These are phyloP conservation scores for Populus simonii DNA, from an alignment of 345 rosid genomes.

Conservation along the genomic window DNA sequence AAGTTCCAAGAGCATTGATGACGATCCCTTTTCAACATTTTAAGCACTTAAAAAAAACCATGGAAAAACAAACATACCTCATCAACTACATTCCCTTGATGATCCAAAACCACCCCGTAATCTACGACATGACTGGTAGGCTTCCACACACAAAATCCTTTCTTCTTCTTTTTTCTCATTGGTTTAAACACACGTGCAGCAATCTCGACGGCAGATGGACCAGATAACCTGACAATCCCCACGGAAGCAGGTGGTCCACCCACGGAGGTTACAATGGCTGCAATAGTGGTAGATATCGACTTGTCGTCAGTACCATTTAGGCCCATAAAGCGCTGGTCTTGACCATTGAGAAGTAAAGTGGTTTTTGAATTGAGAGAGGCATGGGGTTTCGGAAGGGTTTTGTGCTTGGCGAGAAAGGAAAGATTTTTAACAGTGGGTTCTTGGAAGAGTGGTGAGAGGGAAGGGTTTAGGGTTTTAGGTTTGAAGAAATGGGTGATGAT, in stretches of 20 bases:
- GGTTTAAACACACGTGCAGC: slow-evolving; percentile 60
- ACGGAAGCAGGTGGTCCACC: slow-evolving; percentile 87
- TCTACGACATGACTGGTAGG: slow-evolving; percentile 84
- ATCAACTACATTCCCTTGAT: slow-evolving; percentile 55
- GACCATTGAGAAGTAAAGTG: slow-evolving; percentile 16
- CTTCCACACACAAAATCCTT: slow-evolving; percentile 41
- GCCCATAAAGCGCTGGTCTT: slow-evolving; percentile 57
- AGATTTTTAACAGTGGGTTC: slow-evolving; percentile 20
- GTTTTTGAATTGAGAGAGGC: slow-evolving; percentile 33
- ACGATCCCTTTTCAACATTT: no score
- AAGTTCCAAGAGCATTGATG: neutral
- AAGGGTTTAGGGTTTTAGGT: slow-evolving; percentile 8
- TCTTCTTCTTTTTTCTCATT: slow-evolving; percentile 37
- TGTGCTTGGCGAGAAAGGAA: slow-evolving; percentile 31
- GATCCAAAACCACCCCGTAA: slow-evolving; percentile 74
- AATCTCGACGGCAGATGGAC: slow-evolving; percentile 63
- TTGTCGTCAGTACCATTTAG: slow-evolving; percentile 22
- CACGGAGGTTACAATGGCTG: slow-evolving; percentile 73
- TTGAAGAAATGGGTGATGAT: slow-evolving; percentile 29
- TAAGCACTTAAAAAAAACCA: neutral
- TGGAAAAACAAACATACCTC: slow-evolving; percentile 45
- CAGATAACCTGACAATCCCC: slow-evolving; percentile 73
- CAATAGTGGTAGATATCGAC: slow-evolving; percentile 61
- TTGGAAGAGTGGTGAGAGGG: slow-evolving; percentile 16
- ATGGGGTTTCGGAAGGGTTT: slow-evolving; percentile 29